Conservation (phyloP, 1,139 yeast species). For the Zhuliangozyma blackwelliae region DNA sequence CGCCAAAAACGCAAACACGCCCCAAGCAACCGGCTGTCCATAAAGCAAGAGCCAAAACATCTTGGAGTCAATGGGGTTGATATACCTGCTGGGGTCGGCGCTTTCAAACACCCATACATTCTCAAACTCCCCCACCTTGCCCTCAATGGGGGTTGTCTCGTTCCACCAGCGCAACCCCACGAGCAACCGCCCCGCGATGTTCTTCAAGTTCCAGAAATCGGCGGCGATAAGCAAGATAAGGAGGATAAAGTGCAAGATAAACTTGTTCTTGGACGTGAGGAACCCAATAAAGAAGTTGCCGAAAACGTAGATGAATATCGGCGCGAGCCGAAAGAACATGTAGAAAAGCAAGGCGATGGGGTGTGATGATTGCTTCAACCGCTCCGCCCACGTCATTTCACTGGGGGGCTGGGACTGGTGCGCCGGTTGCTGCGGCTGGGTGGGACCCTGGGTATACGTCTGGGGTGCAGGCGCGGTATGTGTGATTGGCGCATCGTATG, state of each 20-base stretch:
- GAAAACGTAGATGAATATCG: slow-evolving; percentile 62
- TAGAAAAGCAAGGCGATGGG: slow-evolving; percentile 71
- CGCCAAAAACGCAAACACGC: slow-evolving; percentile 68
- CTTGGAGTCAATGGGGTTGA: slow-evolving; percentile 88
- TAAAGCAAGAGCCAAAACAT: slow-evolving; percentile 83
- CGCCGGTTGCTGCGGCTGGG: neutral
- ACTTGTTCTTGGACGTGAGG: slow-evolving; percentile 44
- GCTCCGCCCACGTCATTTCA: slow-evolving; percentile 21
- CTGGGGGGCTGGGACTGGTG: slow-evolving; percentile 2
- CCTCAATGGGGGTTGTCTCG: slow-evolving; percentile 44
- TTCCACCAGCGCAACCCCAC: slow-evolving; percentile 98
- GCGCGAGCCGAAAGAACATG: slow-evolving; percentile 59
- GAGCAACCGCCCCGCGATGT: slow-evolving; percentile 80
- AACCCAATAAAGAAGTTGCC: slow-evolving; percentile 58
- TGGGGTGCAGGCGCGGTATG: slow-evolving; percentile 2
- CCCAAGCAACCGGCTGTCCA: slow-evolving; percentile 73
- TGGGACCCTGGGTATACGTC: neutral
- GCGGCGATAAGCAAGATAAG: slow-evolving; percentile 74
- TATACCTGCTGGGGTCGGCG: slow-evolving; percentile 74
- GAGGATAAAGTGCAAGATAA: slow-evolving; percentile 73
- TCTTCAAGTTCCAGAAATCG: slow-evolving; percentile 93
- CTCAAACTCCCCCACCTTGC: slow-evolving; percentile 51
- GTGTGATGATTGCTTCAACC: slow-evolving; percentile 63
- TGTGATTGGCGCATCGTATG: neutral
- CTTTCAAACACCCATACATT: slow-evolving; percentile 88